phyloP scores from a whole-genome alignment of 106 monocot species.

The Chionographis japonica region DNA sequence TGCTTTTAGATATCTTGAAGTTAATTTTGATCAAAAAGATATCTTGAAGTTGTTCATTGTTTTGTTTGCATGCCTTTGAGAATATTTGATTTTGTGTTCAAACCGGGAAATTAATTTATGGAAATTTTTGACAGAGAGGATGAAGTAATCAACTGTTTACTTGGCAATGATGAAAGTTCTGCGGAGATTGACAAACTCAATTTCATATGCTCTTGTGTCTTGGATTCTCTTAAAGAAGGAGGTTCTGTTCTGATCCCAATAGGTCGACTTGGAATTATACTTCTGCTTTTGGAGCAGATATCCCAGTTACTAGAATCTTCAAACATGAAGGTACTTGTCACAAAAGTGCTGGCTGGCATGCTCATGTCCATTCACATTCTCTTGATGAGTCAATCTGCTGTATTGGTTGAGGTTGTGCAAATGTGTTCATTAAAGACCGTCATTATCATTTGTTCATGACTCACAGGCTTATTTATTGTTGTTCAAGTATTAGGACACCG shows the following conservation, averaged over 20 bases:
- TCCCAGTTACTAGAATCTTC: conserved; percentile 41
- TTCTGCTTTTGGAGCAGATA: conserved; percentile 68
- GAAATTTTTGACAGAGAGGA: conserved; percentile 16
- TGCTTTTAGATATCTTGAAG: not conserved
- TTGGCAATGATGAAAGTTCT: conserved; percentile 24
- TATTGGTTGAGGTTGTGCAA: no score
- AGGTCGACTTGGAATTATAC: conserved; percentile 55
- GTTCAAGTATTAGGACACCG: no score
- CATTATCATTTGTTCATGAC: no score
- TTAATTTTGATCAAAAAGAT: no score
- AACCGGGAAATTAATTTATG: not conserved
- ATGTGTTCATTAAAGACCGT: no score
- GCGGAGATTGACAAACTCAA: conserved; percentile 69
- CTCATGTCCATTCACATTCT: not conserved
- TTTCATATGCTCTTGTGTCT: conserved; percentile 74
- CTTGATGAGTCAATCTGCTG: no score
- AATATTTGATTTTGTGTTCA: not conserved
- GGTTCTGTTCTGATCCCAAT: conserved; percentile 86
- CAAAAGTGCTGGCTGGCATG: not conserved
- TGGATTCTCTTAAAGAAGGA: conserved; percentile 57
- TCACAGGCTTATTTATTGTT: no score
- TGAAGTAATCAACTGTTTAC: conserved; percentile 20
- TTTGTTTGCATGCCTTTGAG: not conserved
- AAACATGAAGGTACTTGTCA: conserved; percentile 47
- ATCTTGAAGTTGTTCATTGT: not conserved